Conservation (phyloP, 805 yeast species). For the Hyphopichia homilentoma region DNA sequence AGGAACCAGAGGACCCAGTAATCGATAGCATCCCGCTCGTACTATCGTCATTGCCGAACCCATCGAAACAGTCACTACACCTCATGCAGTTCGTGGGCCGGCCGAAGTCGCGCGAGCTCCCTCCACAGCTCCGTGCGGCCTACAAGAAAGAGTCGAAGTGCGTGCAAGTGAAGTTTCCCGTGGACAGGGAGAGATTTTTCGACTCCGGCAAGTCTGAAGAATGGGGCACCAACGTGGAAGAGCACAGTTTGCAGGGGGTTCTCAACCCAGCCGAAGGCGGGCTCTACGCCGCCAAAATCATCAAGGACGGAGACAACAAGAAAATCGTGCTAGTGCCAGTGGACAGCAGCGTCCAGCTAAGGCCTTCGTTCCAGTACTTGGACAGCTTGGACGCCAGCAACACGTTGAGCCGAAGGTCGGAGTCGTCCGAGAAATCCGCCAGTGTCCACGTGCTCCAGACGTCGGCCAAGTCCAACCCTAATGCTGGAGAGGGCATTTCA, state of each 20-base stretch:
- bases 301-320: conserved; percentile 13
- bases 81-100: conserved; percentile 53
- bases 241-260: conserved; percentile 71
- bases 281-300: conserved; percentile 30
- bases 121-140: conserved; percentile 39
- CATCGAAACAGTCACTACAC: conserved; percentile 27
- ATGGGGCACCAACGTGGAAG: conserved; percentile 57
- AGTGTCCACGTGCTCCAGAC: conserved; percentile 41
- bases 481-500: conserved; percentile 22
- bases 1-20: conserved; percentile 32
- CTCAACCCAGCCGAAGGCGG: conserved; percentile 51
- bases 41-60: conserved; percentile 20
- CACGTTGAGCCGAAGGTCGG: conserved; percentile 36
- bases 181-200: conserved; percentile 64
- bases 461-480: conserved; percentile 29
- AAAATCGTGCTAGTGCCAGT: conserved; percentile 64
- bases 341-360: conserved; percentile 65
- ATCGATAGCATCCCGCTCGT: conserved; percentile 36
- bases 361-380: conserved; percentile 78
- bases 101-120: conserved; percentile 26
- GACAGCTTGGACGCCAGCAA: conserved; percentile 54
- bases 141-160: conserved; percentile 60
- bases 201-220: conserved; percentile 59
- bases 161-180: conserved; percentile 73
- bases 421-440: conserved; percentile 30